These are phyloP conservation scores for Viola odorata DNA, from an alignment of 345 rosid genomes.

Conservation along the genomic window DNA sequence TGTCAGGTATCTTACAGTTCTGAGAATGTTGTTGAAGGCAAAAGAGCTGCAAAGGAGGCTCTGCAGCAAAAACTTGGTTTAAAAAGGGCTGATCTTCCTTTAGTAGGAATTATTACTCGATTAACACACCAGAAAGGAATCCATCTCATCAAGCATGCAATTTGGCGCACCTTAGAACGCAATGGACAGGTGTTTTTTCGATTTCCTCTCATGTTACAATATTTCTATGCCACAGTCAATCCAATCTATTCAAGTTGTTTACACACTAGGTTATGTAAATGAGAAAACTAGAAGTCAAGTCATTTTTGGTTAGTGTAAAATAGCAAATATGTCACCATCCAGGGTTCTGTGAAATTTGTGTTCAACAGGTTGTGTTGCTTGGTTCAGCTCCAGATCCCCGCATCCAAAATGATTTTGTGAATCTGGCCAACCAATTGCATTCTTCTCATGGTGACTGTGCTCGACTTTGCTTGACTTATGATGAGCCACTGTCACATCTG, in stretches of 20 bases:
- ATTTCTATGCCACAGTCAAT: too few relatives aligned
- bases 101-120: constrained; percentile 77
- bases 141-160: constrained; percentile 88
- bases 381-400: constrained; percentile 98
- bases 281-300: too few relatives aligned
- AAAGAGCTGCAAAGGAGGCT: constrained; percentile 81
- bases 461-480: constrained; percentile 78
- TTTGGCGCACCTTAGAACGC: constrained; percentile 68
- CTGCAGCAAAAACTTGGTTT: constrained; percentile 72
- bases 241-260: neutral
- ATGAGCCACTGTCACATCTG: constrained; percentile 97
- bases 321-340: too few relatives aligned
- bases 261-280: too few relatives aligned
- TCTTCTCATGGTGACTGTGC: constrained; percentile 58
- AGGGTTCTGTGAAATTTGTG: too few relatives aligned
- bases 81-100: constrained; percentile 52
- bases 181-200: constrained; percentile 65
- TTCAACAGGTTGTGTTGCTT: constrained; percentile 69
- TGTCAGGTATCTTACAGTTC: constrained; percentile 67
- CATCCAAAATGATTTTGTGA: constrained; percentile 82
- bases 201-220: neutral
- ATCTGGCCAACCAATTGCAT: constrained; percentile 72
- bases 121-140: constrained; percentile 97
- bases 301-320: too few relatives aligned
- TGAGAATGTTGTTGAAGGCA: constrained; percentile 79